These are phyloP conservation scores for Physcomitrium patens DNA, from an alignment of 225 moss, liverwort and hornwort species.

Conservation along the genomic window DNA sequence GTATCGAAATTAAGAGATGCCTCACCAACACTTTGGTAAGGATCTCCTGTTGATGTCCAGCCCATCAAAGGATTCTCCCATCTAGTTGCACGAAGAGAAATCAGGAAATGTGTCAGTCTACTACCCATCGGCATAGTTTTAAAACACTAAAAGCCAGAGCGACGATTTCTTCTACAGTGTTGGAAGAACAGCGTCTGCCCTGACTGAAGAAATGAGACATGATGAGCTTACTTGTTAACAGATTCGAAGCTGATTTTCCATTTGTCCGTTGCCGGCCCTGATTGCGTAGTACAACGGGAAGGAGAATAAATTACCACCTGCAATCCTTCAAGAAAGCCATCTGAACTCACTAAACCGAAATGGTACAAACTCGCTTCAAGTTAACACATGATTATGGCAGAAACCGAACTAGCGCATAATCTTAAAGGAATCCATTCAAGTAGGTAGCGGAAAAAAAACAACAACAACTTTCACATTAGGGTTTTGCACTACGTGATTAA, in stretches of 20 bases:
- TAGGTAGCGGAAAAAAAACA: background rate
- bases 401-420: background rate
- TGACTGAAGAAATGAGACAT: background rate
- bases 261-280: conserved; percentile 50
- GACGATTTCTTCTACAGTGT: background rate
- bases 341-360: background rate
- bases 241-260: conserved; percentile 97
- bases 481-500: background rate
- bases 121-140: background rate
- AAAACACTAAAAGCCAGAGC: background rate
- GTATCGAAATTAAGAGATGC: conserved; percentile 83
- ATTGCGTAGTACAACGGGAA: conserved; percentile 82
- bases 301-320: conserved; percentile 94
- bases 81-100: conserved; percentile 40
- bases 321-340: background rate
- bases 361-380: background rate
- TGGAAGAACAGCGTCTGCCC: conserved; percentile 1
- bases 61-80: conserved; percentile 99
- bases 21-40: conserved; percentile 80
- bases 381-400: background rate
- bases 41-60: conserved; percentile 99
- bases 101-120: background rate
- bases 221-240: conserved; percentile 76
- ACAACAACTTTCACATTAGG: background rate
- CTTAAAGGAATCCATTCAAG: conserved; percentile 7